These are phyloP conservation scores for Chaetomium sp. DNA, from an alignment of 2,329 filamentous ascomycete species.

Conservation along the genomic window DNA sequence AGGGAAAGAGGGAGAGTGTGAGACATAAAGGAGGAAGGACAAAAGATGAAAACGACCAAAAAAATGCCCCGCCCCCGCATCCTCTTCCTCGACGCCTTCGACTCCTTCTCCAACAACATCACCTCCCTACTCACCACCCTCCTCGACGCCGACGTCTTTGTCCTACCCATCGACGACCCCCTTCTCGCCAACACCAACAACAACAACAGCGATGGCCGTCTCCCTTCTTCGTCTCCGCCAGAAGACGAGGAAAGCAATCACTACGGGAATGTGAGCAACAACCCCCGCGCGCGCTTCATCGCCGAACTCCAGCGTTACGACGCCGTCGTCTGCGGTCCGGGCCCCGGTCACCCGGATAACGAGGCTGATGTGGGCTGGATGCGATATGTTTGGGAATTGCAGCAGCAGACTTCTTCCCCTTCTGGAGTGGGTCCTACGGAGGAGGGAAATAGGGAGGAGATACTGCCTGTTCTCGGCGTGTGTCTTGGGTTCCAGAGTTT, in stretches of 20 bases:
- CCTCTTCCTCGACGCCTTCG: conserved; percentile 90
- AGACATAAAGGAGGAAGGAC: background rate
- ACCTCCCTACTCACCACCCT: conserved; percentile 69
- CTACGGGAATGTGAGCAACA: too few species aligned
- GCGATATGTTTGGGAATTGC: conserved; percentile 64
- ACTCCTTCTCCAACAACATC: conserved; percentile 96
- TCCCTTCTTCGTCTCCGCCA: conserved; percentile 26
- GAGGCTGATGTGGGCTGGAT: conserved; percentile 78
- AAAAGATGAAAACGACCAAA: background rate
- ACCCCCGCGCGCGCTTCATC: conserved; percentile 31
- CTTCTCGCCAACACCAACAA: conserved; percentile 30
- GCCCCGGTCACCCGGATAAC: conserved; percentile 72
- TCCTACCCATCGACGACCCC: conserved; percentile 64
- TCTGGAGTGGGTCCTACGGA: too few species aligned
- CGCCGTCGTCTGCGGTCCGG: conserved; percentile 84
- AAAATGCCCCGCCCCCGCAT: conserved; percentile 37
- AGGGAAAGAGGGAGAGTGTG: background rate
- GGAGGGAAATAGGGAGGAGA: too few species aligned
- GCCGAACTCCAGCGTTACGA: conserved; percentile 57
- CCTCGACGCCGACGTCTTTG: conserved; percentile 60
- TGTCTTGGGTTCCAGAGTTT: conserved; percentile 87
- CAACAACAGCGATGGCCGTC: background rate
- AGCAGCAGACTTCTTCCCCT: too few species aligned
- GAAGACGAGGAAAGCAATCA: background rate
- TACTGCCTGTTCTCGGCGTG: conserved; percentile 77